phyloP scores from a whole-genome alignment of 352 stramenopile genomes.

The Hyaloperonospora arabidopsidis region DNA sequence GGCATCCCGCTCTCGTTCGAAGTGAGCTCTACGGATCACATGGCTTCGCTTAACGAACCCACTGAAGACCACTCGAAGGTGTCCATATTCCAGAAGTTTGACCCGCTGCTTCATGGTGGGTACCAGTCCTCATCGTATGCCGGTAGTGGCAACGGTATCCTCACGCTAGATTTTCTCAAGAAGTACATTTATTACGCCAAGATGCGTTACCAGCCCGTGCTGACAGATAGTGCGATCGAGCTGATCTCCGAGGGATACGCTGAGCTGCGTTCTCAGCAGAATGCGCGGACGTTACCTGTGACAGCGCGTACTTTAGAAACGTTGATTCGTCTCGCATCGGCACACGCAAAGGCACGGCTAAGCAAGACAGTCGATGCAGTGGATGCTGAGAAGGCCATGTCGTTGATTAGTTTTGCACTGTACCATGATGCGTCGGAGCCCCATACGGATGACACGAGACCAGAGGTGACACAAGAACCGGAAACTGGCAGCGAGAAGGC shows the following conservation, averaged over 20 bases:
- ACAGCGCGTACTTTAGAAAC: constrained; percentile 98
- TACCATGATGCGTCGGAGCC: constrained; percentile 90
- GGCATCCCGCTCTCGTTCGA: constrained; percentile 86
- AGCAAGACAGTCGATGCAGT: constrained; percentile 79
- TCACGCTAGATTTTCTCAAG: constrained; percentile 95
- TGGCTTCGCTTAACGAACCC: constrained; percentile 54
- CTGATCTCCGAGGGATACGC: constrained; percentile 96
- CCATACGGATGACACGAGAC: constrained; percentile 15
- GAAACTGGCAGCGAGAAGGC: constrained; percentile 16
- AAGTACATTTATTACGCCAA: constrained; percentile 99
- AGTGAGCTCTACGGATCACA: constrained; percentile 73
- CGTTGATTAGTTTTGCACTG: constrained; percentile 96
- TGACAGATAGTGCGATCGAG: constrained; percentile 85
- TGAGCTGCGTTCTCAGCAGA: constrained; percentile 94
- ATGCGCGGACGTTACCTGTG: constrained; percentile 89
- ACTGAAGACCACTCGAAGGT: constrained; percentile 63
- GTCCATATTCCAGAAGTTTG: constrained; percentile 88
- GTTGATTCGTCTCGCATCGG: constrained; percentile 97
- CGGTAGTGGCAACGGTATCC: constrained; percentile 65
- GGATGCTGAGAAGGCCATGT: constrained; percentile 88
- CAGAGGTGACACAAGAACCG: constrained; percentile 15
- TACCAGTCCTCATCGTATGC: constrained; percentile 45
- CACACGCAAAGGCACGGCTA: constrained; percentile 94
- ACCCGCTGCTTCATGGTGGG: constrained; percentile 80
- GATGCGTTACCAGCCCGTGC: constrained; percentile 82